Base-by-base conservation (phyloP, 345 rosid genomes). In the Streptanthus diversifolius region DNA sequence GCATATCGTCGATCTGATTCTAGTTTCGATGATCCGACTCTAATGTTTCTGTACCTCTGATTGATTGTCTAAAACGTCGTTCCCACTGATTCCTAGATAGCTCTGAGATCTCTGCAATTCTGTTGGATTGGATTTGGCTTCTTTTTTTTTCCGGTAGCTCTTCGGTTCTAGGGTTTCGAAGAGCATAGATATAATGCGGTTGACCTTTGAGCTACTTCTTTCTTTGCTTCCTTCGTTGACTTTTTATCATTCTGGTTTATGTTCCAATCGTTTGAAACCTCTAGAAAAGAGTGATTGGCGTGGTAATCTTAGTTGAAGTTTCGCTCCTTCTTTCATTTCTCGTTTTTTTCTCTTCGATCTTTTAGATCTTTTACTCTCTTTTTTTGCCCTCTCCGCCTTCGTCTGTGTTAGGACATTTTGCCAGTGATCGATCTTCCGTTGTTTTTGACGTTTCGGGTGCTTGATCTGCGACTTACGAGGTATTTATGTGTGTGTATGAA, bases 211-310 rank as follows among this genome's bases (percentile, higher is more conserved):
- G 39, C 32, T 66, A 15, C 82, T 81, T 76, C 77, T 58, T 47
- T 55, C 75, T 63, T 76, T 84, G 55, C 21, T 84, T 64, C 89
- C 97, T 39, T 84, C 86, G 57, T 63, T 88, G 78, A 81, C 83
- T 3, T 82, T 74, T 35, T 83, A 80, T 71, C 82, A 84, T 60
- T 79, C 81, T 58, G 90, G 92, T 51, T 84, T 80, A 63, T 77
- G 83, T 69, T 88, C 85, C 7, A 93, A 89, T 82, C 97, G 98
- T 82, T 77, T 90, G 84, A 95, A 92, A 84, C 87, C 80, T 77
- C 95, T 95, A 43, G 79, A 88, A 66, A 95, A 95, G 76, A 55
- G 96, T 71, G 95, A 90, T 87, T 83, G 98, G 80, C 99, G 97
- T 84, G 97, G 96, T 88, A 88, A 90, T 83, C 97, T 92, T 79